Conservation (phyloP, 768 basidiomycete genomes). For the Lentinula lateritia region DNA sequence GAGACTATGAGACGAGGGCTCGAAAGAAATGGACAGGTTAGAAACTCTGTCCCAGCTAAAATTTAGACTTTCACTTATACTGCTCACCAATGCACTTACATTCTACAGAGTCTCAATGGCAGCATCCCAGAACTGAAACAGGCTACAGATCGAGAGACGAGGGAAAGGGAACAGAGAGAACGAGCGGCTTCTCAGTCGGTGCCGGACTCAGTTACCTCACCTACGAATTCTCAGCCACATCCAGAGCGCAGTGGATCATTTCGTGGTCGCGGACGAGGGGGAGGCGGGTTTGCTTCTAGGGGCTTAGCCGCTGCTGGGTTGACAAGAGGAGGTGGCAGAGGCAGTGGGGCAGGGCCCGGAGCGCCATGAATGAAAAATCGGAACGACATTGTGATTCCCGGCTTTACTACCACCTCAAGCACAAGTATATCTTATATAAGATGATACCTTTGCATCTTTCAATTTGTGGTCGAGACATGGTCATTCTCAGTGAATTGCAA, state of each 20-base stretch:
- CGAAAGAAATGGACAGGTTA: slow-evolving; percentile 64
- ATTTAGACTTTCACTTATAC: no score
- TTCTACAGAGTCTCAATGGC: slow-evolving; percentile 63
- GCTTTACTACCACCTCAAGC: no score
- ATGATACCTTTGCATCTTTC: no score
- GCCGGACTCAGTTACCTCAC: slow-evolving; percentile 16
- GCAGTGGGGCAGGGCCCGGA: slow-evolving; percentile 6
- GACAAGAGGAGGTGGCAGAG: slow-evolving; percentile 27
- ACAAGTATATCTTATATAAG: no score
- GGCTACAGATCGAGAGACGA: slow-evolving; percentile 52
- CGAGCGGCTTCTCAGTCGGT: slow-evolving; percentile 10
- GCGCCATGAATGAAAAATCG: background rate
- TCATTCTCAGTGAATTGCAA: no score
- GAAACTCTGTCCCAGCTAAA: no score
- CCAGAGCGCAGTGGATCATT: slow-evolving; percentile 22
- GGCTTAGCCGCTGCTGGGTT: slow-evolving; percentile 70
- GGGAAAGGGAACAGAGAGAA: slow-evolving; percentile 8
- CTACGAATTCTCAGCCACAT: background rate
- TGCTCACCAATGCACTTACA: no score
- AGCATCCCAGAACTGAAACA: slow-evolving; percentile 43
- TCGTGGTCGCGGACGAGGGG: slow-evolving; percentile 50
- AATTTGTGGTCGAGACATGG: no score
- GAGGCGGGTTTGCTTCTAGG: slow-evolving; percentile 56
- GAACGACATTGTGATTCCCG: no score
- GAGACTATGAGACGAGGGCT: slow-evolving; percentile 60